These are phyloP conservation scores for Chalciporus piperatus DNA, from an alignment of 768 basidiomycete species.

Conservation along the genomic window DNA sequence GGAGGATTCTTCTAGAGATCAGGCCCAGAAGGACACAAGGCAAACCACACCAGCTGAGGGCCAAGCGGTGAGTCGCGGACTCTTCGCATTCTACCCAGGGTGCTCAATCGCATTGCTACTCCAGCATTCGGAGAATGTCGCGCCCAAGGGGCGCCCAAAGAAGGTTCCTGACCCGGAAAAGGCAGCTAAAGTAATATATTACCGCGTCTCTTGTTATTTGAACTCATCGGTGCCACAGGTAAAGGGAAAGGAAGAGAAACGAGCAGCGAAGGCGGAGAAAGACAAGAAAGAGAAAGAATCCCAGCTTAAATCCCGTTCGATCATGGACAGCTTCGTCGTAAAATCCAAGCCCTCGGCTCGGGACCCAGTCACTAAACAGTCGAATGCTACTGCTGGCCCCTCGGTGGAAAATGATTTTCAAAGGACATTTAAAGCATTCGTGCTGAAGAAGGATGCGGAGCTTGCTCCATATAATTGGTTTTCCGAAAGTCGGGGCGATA, in stretches of 20 bases:
- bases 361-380: constrained; percentile 23
- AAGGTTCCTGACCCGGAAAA: constrained; percentile 57
- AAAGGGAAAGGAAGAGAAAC: constrained; percentile 66
- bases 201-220: neutral
- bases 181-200: constrained; percentile 25
- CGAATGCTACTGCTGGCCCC: constrained; percentile 29
- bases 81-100: too few species aligned
- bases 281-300: constrained; percentile 71
- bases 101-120: neutral
- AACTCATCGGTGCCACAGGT: constrained; percentile 42
- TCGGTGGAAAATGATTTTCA: constrained; percentile 63
- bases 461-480: constrained; percentile 78
- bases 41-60: constrained; percentile 37
- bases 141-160: constrained; percentile 42
- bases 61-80: constrained; percentile 32
- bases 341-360: constrained; percentile 46
- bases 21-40: constrained; percentile 24
- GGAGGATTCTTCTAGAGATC: constrained; percentile 18
- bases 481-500: constrained; percentile 28
- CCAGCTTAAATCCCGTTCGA: constrained; percentile 66
- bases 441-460: constrained; percentile 68
- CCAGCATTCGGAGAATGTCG: constrained; percentile 25
- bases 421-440: constrained; percentile 74
- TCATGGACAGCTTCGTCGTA: constrained; percentile 78
- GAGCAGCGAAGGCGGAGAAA: constrained; percentile 63